Evolutionary conservation across 2,329 filamentous ascomycete genomes (phyloP), one percentile per base, ranked within the genome.

Genomic region (Ophiosphaerella korrae): DNA sequence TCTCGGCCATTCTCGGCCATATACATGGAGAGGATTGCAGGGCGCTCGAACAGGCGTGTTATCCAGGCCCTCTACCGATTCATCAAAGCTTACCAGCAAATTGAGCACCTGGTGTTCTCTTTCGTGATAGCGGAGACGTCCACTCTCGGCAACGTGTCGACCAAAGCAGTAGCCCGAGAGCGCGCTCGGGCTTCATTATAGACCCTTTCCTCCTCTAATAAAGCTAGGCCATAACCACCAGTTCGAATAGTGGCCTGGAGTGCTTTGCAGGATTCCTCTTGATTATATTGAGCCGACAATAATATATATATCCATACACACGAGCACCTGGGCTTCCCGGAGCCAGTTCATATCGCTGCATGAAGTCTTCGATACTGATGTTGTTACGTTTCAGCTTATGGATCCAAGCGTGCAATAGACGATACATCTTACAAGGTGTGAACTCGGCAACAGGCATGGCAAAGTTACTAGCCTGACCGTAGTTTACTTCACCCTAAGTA

Each of bases 1-100:
- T 46, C 44, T 8, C 29, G 37, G 33, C 44, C 44, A 46, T 13
- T 46, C 44, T 8, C 29, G 37, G 33, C 44, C 37, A n/a, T 40
- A 11, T n/a, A 39, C n/a, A 16, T 46, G 44, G 8, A 36, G 35
- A 18, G 9, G 9, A 18, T 34, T 29, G 31, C 36, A 34, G 9
- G 44, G 26, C 29, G 40, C 29, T n/a, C 26, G 24, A 11, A 40
- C 26, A 14, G 45, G 37, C 37, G 21, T 12, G 18, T 47, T 41
- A 16, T 41, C 18, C 6, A 35, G 5, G 14, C 45, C 37, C 11
- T 41, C 13, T 13, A n/a, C 14, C 5, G 8, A 23, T 14, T 48
- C 31, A 23, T 48, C 45, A 16, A 42, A 48, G n/a, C 42, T 23
- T 13, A 4, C 16, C 45, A 31, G 23, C 32, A 42, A 18, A 36